Conservation (phyloP, 805 yeast genomes). For the Candida nonsorbophila region DNA sequence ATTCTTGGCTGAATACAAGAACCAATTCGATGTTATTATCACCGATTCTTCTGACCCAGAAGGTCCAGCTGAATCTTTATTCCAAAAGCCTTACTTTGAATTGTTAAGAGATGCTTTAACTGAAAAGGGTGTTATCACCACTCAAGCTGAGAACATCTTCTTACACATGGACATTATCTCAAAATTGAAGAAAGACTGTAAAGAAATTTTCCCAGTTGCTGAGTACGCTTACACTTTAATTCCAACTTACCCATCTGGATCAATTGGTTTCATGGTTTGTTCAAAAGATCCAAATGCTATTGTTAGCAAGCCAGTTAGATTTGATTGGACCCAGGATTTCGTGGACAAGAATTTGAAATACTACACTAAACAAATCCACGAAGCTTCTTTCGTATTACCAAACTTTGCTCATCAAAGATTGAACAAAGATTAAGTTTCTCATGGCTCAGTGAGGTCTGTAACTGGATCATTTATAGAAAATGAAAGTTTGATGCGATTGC, state of each 20-base stretch:
- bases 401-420: conserved; percentile 68
- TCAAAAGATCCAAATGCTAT: conserved; percentile 64
- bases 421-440: conserved; percentile 18
- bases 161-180: conserved; percentile 80
- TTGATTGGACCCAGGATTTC: conserved; percentile 49
- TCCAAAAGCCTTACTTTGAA: conserved; percentile 88
- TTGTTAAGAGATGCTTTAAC: conserved; percentile 83
- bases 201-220: conserved; percentile 82
- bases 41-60: conserved; percentile 98
- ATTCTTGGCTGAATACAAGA: conserved; percentile 76
- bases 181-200: conserved; percentile 76
- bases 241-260: conserved; percentile 97
- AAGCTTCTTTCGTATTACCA: conserved; percentile 87
- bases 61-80: conserved; percentile 93
- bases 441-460: not conserved
- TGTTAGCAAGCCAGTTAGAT: conserved; percentile 66
- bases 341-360: conserved; percentile 68
- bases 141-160: conserved; percentile 96
- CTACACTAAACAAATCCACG: conserved; percentile 80
- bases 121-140: conserved; percentile 84
- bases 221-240: conserved; percentile 89
- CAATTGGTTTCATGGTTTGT: conserved; percentile 97
- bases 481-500: too few relatives aligned
- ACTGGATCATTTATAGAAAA: too few relatives aligned
- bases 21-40: conserved; percentile 89